These are phyloP conservation scores for Cenchrus purpureus DNA, from an alignment of 176 grass and related monocot genomes.

Conservation along the genomic window DNA sequence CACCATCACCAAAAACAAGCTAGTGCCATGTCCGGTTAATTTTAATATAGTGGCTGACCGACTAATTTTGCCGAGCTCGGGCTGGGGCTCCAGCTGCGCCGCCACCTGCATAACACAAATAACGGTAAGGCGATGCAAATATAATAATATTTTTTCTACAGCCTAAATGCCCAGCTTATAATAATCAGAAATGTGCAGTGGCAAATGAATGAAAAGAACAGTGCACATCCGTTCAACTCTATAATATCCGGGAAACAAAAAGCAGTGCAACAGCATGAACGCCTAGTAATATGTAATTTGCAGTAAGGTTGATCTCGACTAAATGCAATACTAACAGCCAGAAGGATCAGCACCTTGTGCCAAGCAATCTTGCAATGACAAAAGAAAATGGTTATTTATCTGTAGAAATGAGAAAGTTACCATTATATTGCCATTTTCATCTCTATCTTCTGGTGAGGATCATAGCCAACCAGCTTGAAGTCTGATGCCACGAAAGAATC, in stretches of 20 bases:
- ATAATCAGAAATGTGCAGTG: background rate
- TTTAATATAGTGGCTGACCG: slow-evolving; percentile 7
- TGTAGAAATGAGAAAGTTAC: slow-evolving; percentile 20
- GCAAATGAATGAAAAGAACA: no score
- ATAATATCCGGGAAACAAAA: no score
- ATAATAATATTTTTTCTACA: background rate
- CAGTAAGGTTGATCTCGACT: no score
- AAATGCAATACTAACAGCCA: background rate
- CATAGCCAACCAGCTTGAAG: slow-evolving; percentile 76
- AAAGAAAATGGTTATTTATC: background rate
- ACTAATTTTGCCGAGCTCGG: background rate
- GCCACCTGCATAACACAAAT: background rate
- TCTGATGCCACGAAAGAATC: slow-evolving; percentile 87
- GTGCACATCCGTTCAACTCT: background rate
- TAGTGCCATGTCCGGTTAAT: slow-evolving; percentile 17
- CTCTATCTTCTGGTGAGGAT: slow-evolving; percentile 91
- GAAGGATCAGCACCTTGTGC: no score
- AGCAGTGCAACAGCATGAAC: background rate
- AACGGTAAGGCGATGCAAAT: background rate
- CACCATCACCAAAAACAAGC: slow-evolving; percentile 33
- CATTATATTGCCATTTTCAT: slow-evolving; percentile 87
- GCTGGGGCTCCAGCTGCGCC: background rate
- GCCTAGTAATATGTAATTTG: background rate
- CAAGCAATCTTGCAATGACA: background rate
- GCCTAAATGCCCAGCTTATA: background rate